Conservation (phyloP, 176 grass and related monocot genomes). For the Hordeum vulgare region MorexV3_pseudomolecules_assembly NC_058519.1:118838033-118838532, state of each 20-base stretch:
- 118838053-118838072: slow-evolving; percentile 81
- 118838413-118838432: neutral
- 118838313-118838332: neutral
- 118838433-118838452: neutral
- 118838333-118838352: neutral
- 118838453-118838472: neutral
- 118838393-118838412: neutral
- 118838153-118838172: slow-evolving; percentile 92
- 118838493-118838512: too few relatives aligned
- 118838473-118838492: neutral
- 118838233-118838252: slow-evolving; percentile 7
- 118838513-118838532: neutral
- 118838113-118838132: slow-evolving; percentile 7
- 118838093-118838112: neutral
- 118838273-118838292: neutral
- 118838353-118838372: neutral
- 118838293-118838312: slow-evolving; percentile 4
- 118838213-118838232: slow-evolving; percentile 96
- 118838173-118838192: slow-evolving; percentile 97
- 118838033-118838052: slow-evolving; percentile 72
- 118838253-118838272: neutral
- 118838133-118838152: slow-evolving; percentile 59
- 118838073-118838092: neutral
- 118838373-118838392: neutral
- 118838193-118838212: slow-evolving; percentile 91